A percentile compares a stretch with the other conserved stretches of the same genome.
phyloP scores from a whole-genome alignment of 2,329 filamentous ascomycete genomes.

The Sporothrix pallida region DNA sequence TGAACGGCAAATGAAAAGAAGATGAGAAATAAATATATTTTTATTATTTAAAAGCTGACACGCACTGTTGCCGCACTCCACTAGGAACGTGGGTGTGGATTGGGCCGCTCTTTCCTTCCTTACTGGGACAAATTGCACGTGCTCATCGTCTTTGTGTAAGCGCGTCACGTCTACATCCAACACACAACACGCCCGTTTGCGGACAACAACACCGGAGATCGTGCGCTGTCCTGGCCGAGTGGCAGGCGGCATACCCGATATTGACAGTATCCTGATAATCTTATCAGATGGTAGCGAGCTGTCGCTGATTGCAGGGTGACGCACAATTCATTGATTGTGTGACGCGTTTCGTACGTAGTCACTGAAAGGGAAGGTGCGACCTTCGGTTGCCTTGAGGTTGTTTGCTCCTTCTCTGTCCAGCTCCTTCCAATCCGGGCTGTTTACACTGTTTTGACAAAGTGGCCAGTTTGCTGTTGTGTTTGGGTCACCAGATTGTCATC shows the following conservation, averaged over 20 bases:
- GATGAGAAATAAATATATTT: neutral
- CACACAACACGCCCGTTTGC: neutral
- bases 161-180: neutral
- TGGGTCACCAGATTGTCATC: neutral
- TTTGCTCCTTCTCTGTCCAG: conserved; percentile 29
- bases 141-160: neutral
- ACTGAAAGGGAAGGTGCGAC: conserved; percentile 21
- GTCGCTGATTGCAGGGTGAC: neutral
- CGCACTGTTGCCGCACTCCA: too few species aligned
- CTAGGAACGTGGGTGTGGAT: too few species aligned
- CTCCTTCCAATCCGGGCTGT: neutral
- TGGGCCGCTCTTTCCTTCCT: conserved; percentile 14
- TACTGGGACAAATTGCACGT: neutral
- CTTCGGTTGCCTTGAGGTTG: neutral
- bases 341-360: neutral
- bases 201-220: neutral
- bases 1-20: neutral
- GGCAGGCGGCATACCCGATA: neutral
- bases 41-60: too few species aligned
- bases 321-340: neutral
- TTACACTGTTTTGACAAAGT: neutral
- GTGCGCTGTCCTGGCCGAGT: neutral
- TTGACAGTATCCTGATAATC: too few species aligned
- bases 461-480: neutral
- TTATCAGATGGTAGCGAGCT: neutral